Conservation (phyloP, 331 rosid genomes). For the Acacia concinna region DNA sequence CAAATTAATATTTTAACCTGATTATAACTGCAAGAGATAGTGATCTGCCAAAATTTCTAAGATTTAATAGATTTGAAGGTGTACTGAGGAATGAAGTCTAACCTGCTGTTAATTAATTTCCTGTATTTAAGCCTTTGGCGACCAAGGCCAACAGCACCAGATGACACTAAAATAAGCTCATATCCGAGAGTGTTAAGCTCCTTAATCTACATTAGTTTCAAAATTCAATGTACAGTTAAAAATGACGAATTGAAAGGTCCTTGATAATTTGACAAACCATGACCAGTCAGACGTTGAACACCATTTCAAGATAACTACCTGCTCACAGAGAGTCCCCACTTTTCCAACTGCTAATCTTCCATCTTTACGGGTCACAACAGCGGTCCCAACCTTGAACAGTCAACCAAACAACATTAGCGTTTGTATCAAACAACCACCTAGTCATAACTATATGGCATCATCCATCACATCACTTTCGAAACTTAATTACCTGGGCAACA, state of each 20-base stretch:
- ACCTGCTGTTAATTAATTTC: conserved; percentile 89
- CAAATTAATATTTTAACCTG: conserved; percentile 22
- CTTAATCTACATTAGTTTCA: conserved; percentile 64
- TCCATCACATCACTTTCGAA: background rate
- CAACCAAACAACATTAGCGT: conserved; percentile 29
- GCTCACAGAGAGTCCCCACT: conserved; percentile 88
- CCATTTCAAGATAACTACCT: conserved; percentile 61
- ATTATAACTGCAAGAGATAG: background rate
- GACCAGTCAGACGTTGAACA: background rate
- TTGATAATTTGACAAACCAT: background rate
- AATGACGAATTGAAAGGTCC: conserved; percentile 23
- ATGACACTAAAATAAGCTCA: conserved; percentile 91
- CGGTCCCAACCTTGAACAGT: conserved; percentile 83
- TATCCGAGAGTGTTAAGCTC: conserved; percentile 71
- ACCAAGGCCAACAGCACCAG: conserved; percentile 99
- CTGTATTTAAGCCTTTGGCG: conserved; percentile 90
- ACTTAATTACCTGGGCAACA: background rate
- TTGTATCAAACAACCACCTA: conserved; percentile 19
- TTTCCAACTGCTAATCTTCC: conserved; percentile 94
- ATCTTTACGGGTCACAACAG: conserved; percentile 93
- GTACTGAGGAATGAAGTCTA: conserved; percentile 25
- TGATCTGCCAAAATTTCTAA: background rate
- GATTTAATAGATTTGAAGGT: background rate
- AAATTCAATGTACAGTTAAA: conserved; percentile 24
- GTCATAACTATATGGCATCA: background rate